Evolutionary conservation across 768 basidiomycete species (phyloP), one percentile per base, ranked within the genome.

Genomic region (Mrakia hoshinonis): DNA sequence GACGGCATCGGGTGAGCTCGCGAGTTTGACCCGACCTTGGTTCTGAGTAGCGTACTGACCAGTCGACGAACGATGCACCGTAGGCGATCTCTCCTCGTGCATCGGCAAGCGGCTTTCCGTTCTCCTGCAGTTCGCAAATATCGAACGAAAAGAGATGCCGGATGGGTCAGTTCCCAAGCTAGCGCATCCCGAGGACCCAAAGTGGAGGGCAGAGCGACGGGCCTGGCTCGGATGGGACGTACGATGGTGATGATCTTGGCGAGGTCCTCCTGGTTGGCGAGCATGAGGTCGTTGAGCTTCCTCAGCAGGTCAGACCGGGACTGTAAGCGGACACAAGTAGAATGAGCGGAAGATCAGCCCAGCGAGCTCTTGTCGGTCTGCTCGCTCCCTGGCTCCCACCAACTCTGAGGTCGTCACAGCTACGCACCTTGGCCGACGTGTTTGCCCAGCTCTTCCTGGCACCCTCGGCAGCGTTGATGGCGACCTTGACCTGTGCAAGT

Each of bases 81-180:
- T 99, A 99, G 0, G 82, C 76, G 75, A 87, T 87, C 81, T 99
- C 95, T 31, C 89, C 87, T 86, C 90, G 89, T 46, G 85, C 90
- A 75, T 97, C 93, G 0, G 82, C 81, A 54, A 96, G 81, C 10
- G 92, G 84, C 81, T 98, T 99, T 46, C 96, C 96, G 77, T 99
- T 99, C 82, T 99, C 96, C 69, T 70, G 61, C 47, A 26, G 24
- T 12, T 38, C 6, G 38, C 2, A 4, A 4, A 20, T 38, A 46
- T 26, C 9, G 11, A 4, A 34, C 38, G 67, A 39, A 29, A 12
- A 9, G 5, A 29, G 47, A 15, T 18, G 67, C 29, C 20, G 29
- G 39, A 46, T 4, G 24, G 43, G 22, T 43, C 12, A 55, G 55
- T 2, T 46, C 36, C 43, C 43, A 5, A 60, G 24, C 24, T 29